Percentiles rank a stretch among this genome's conserved stretches.
phyloP scores from a whole-genome alignment of 495 filamentous ascomycete species.

The Cercophora scortea region DNA sequence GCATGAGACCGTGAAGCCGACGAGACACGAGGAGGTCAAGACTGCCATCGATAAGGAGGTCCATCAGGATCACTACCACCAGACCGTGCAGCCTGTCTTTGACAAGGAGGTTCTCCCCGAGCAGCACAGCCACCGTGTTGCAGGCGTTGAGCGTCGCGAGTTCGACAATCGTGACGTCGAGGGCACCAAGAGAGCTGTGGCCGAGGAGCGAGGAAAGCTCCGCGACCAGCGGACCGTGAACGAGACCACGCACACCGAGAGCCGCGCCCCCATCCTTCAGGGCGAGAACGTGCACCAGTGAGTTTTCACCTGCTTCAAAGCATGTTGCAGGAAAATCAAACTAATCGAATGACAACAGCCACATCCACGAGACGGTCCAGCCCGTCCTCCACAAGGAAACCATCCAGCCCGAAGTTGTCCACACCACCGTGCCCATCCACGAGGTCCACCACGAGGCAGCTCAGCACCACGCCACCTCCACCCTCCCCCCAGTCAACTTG shows the following conservation, averaged over 20 bases:
- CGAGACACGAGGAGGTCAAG: constrained; percentile 44
- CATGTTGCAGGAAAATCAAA: too few relatives aligned
- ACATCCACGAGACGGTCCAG: constrained; percentile 57
- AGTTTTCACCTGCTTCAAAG: constrained; percentile 7
- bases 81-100: constrained; percentile 44
- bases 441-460: constrained; percentile 56
- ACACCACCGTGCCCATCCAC: constrained; percentile 61
- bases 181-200: constrained; percentile 33
- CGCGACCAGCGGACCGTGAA: constrained; percentile 37
- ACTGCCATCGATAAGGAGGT: constrained; percentile 56
- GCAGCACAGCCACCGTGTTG: constrained; percentile 39
- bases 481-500: constrained; percentile 53
- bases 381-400: constrained; percentile 59
- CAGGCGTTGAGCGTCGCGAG: constrained; percentile 46
- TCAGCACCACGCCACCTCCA: constrained; percentile 49
- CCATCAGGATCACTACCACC: constrained; percentile 53
- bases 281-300: constrained; percentile 58
- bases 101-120: constrained; percentile 40
- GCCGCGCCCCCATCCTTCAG: constrained; percentile 36
- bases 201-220: constrained; percentile 42
- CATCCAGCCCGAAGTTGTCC: constrained; percentile 50
- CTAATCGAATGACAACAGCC: constrained; percentile 6
- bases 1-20: constrained; percentile 46
- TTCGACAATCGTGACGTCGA: constrained; percentile 46
- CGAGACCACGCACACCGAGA: constrained; percentile 40